Evolutionary conservation across 768 basidiomycete species (phyloP).

Genomic region (Suillus placidus): DNA sequence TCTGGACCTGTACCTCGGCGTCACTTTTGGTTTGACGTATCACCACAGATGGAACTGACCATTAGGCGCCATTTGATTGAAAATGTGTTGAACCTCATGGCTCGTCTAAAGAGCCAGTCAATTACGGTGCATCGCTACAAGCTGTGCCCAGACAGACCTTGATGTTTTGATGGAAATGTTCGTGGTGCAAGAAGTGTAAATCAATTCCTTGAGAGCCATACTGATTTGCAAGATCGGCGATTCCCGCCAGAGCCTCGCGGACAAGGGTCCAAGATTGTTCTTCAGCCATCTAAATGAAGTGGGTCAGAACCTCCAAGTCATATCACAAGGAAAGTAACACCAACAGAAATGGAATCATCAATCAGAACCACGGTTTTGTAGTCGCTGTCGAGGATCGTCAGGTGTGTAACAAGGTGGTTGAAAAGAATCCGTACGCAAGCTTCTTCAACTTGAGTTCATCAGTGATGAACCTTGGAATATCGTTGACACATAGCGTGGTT

Average conservation of each 20-base stretch:
- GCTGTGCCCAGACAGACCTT: conserved; percentile 1
- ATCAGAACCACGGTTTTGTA: conserved; percentile 36
- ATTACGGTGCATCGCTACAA: background rate
- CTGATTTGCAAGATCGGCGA: conserved; percentile 29
- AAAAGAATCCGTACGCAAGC: conserved; percentile 10
- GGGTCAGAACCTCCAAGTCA: background rate
- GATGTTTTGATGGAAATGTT: conserved; percentile 18
- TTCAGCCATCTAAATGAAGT: conserved; percentile 30
- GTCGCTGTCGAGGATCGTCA: conserved; percentile 17
- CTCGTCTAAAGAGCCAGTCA: conserved; percentile 9
- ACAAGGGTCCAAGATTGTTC: conserved; percentile 32
- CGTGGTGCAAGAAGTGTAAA: conserved; percentile 35
- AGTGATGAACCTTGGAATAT: conserved; percentile 15
- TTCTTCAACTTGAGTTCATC: conserved; percentile 4
- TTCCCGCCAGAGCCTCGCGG: conserved; percentile 35
- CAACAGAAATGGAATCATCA: conserved; percentile 33
- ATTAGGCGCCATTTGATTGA: conserved; percentile 3
- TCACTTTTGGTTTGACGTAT: background rate
- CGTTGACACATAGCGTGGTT: conserved; percentile 4
- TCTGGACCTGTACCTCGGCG: conserved; percentile 20
- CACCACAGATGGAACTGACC: conserved; percentile 1
- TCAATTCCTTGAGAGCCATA: conserved; percentile 37
- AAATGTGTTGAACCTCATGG: conserved; percentile 4
- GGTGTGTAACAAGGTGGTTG: conserved; percentile 1
- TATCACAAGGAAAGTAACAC: background rate